Base-by-base conservation (phyloP, 2,329 filamentous ascomycete species). In the Microsporum ferrugineum region DNA sequence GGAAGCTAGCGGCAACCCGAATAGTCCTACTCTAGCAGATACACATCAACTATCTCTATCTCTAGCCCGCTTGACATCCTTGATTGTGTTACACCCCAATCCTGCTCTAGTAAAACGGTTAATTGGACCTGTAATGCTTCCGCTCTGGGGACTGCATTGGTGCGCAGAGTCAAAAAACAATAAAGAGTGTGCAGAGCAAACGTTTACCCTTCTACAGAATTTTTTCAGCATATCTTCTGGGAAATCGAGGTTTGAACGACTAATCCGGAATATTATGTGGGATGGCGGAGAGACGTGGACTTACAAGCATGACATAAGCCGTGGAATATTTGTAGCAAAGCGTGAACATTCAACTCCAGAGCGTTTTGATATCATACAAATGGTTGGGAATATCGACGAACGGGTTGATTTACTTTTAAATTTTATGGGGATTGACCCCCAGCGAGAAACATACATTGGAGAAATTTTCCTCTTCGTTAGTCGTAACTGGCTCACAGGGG, bases 381-480 rank as follows among this genome's bases (percentile, higher is more conserved):
- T 75, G 3, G 65, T 77, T 39, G 68, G 75, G 60, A 68, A 65
- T 0, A 62, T 77, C 1, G 71, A 76, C 60, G 65, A 61, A 31
- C 72, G 75, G n/a, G 66, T 71, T 29, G 71, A 75, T n/a, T 64
- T 71, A 0, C 75, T 76, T 34, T 66, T 72, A 23, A 68, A 68
- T 38, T 61, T 77, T 17, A 64, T 77, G 5, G 69, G 69, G 36
- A 68, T 70, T 31, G 75, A 77, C 62, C 73, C 75, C 5, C 72
- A 69, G 60, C 72, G 68, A 43, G 73, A 77, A 58, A 74, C 76
- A 49, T 64, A 69, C 14, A 75, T 71, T 5, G 72, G 71, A 5
- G 73, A 76, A 55, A 68, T 77, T 6, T 77, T 77, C 63, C 68
- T 77, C 2, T 70, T 75, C 63, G 75, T 73, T 34, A 76, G 74